These are phyloP conservation scores for Lathyrus tuberosus DNA, from an alignment of 306 rosid species.

Conservation along the genomic window DNA sequence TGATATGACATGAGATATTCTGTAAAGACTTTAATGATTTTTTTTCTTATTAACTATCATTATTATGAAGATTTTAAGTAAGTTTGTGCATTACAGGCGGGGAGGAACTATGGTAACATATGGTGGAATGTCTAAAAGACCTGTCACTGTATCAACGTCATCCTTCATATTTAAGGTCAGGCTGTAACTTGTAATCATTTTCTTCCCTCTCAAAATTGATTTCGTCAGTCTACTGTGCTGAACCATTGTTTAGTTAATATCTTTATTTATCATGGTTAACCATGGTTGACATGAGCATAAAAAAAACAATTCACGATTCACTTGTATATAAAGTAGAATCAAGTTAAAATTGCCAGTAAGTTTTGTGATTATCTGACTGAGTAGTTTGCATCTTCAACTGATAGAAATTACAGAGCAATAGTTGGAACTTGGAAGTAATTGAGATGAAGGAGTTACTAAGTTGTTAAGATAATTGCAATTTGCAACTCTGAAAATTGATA, in stretches of 20 bases:
- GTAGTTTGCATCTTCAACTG: conserved; percentile 9
- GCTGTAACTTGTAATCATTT: conserved; percentile 14
- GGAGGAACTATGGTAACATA: conserved; percentile 94
- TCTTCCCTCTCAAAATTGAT: conserved; percentile 22
- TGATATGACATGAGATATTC: conserved; percentile 38
- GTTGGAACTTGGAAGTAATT: conserved; percentile 23
- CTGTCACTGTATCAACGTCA: conserved; percentile 77
- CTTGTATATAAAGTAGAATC: conserved; percentile 2
- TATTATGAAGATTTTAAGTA: conserved; percentile 17
- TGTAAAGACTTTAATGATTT: conserved; percentile 8
- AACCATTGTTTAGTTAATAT: conserved; percentile 13
- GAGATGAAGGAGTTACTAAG: not conserved
- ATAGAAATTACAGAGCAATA: conserved; percentile 7
- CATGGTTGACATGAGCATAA: conserved; percentile 5
- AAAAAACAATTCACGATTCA: not conserved
- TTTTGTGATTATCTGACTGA: not conserved
- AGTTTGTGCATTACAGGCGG: conserved; percentile 50
- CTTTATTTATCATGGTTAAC: conserved; percentile 29
- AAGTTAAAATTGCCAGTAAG: not conserved
- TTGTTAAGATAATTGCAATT: not conserved
- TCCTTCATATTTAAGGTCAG: conserved; percentile 89
- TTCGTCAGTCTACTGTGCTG: conserved; percentile 17
- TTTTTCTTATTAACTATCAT: conserved; percentile 7
- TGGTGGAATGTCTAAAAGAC: conserved; percentile 97
- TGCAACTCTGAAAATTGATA: not conserved